Evolutionary conservation across 495 filamentous ascomycete species (phyloP).

Genomic region (Tuber calosporum): DNA sequence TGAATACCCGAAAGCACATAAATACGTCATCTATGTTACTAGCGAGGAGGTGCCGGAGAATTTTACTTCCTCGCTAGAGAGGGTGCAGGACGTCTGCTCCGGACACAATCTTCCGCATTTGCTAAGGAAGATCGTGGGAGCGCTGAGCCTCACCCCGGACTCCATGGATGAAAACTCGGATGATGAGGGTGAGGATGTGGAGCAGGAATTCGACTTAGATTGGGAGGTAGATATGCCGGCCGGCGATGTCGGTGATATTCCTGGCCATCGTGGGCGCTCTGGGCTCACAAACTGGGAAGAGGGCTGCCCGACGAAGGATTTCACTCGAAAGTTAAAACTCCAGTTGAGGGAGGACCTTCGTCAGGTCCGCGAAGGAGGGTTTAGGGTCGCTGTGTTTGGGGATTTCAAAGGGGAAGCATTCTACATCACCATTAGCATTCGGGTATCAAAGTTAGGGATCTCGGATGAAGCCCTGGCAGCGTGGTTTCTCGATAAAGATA

Average conservation of each 20-base stretch:
- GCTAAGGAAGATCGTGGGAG: neutral
- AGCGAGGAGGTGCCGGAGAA: conserved; percentile 31
- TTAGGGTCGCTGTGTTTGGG: conserved; percentile 62
- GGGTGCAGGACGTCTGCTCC: conserved; percentile 11
- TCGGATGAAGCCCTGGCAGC: conserved; percentile 69
- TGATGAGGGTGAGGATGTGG: conserved; percentile 41
- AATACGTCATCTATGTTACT: conserved; percentile 21
- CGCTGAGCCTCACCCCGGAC: neutral
- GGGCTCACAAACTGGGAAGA: conserved; percentile 6
- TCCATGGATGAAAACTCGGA: conserved; percentile 11
- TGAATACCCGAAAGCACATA: conserved; percentile 20
- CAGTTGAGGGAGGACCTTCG: conserved; percentile 58
- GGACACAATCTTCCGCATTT: neutral
- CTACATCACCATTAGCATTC: conserved; percentile 59
- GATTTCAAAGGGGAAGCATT: conserved; percentile 45
- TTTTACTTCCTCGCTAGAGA: conserved; percentile 16
- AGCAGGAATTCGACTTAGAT: conserved; percentile 43
- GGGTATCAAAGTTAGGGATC: conserved; percentile 62
- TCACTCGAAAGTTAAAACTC: conserved; percentile 11
- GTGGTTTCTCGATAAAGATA: conserved; percentile 60
- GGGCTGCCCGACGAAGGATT: conserved; percentile 28
- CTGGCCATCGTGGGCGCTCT: conserved; percentile 25
- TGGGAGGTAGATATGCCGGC: conserved; percentile 42
- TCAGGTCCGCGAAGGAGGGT: conserved; percentile 57
- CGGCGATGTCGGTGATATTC: conserved; percentile 40